Evolutionary conservation across 345 rosid species (phyloP).

Genomic region (Acer campestre): DNA sequence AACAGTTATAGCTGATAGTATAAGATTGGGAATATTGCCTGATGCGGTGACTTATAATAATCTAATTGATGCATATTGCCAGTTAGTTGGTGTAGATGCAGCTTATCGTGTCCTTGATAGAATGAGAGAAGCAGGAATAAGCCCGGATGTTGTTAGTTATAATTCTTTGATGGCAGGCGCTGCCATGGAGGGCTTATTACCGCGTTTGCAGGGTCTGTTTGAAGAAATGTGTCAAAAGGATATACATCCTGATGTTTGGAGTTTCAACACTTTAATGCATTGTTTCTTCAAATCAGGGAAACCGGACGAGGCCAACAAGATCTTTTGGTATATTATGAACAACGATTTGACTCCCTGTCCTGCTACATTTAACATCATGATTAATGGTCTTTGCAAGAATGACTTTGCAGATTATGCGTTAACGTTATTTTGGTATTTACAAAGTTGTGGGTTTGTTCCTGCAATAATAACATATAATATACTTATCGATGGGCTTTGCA

Average conservation of each 20-base stretch:
- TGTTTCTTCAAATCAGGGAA: constrained; percentile 67
- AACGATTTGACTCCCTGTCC: constrained; percentile 39
- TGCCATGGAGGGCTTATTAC: constrained; percentile 38
- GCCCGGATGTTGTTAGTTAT: constrained; percentile 61
- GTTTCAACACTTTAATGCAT: constrained; percentile 81
- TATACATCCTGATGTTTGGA: constrained; percentile 74
- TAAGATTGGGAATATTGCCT: constrained; percentile 74
- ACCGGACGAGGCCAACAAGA: constrained; percentile 61
- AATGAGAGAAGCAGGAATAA: constrained; percentile 70
- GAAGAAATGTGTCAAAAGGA: constrained; percentile 78
- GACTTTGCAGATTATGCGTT: constrained; percentile 57
- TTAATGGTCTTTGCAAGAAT: constrained; percentile 80
- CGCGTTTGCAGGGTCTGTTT: constrained; percentile 56
- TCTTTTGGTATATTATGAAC: constrained; percentile 48
- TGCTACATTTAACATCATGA: constrained; percentile 65
- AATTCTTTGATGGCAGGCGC: constrained; percentile 81
- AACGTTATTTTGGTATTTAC: constrained; percentile 52
- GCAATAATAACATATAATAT: constrained; percentile 64
- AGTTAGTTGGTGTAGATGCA: constrained; percentile 55
- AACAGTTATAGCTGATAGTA: constrained; percentile 53
- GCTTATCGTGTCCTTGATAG: constrained; percentile 59
- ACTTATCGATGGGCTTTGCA: constrained; percentile 78
- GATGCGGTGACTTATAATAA: constrained; percentile 86
- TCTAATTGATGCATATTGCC: constrained; percentile 62
- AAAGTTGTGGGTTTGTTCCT: constrained; percentile 60